Evolutionary conservation across 441 rosid species (phyloP), one percentile per base, ranked within the genome.

Genomic region (Croton setiger): DNA sequence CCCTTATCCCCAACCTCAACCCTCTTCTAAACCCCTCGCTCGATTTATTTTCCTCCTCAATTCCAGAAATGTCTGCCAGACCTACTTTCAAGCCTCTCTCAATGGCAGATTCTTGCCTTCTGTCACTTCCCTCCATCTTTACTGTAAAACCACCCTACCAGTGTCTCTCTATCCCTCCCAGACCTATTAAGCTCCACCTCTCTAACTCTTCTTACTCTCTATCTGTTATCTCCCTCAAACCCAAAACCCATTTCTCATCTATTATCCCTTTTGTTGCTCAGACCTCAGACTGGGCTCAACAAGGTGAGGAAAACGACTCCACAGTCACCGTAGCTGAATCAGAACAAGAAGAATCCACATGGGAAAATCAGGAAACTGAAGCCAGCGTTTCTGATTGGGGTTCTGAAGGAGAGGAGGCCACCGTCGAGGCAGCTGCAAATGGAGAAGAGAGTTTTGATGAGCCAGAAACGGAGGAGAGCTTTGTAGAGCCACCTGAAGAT

Each of bases 401-500:
- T 58, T 39, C 78, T 5, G 78, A 73, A 67, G 76, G 72, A 2
- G 81, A 74, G 60, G 79, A 51, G 53, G 44, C 44, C n/a, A 59
- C 33, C 3, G 27, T 27, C 17, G 87, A 69, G 60, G 89, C 70
- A 0, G 70, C 41, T 49, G 75, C 60, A 23, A 71, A 63, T 7
- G 72, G 61, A 37, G 78, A 76, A 54, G 79, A 21, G 8, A 72
- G 23, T 35, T 63, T 48, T 15, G 86, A 73, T 11, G 78, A 39
- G 20, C 60, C 65, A 10, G 86, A 73, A 11, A 76, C 62, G 54
- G 84, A 72, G 48, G 90, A 76, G 13, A 76, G 41, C 0, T 81
- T 76, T 64, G 80, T 47, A 20, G 87, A 83, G 70, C 94, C 96
- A n/a, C 77, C 94, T 17, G 98, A 90, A 70, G 96, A 87, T 35